Evolutionary conservation across 2,329 filamentous ascomycete genomes (phyloP).

Genomic region (Phyllosticta citribraziliensis): DNA sequence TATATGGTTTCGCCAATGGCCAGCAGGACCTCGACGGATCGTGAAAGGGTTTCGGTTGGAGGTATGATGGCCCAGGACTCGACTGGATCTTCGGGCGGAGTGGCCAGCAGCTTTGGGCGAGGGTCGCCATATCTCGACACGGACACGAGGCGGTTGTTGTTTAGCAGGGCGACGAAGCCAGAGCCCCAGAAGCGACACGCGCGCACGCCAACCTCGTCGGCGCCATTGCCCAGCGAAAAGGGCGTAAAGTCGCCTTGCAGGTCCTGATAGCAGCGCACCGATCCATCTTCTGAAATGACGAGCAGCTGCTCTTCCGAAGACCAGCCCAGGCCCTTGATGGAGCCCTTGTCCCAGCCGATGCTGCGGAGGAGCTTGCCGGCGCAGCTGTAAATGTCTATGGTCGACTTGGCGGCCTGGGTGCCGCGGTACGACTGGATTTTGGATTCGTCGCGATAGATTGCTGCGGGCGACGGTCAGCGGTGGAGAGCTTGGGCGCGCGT

Average conservation of each 20-base stretch:
- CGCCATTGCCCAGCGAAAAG: slow-evolving; percentile 81
- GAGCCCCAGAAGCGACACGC: slow-evolving; percentile 86
- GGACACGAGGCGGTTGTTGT: slow-evolving; percentile 76
- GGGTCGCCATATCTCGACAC: slow-evolving; percentile 90
- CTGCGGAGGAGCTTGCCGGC: slow-evolving; percentile 78
- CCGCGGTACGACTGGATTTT: slow-evolving; percentile 74
- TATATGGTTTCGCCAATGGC: slow-evolving; percentile 78
- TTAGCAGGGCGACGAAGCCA: slow-evolving; percentile 86
- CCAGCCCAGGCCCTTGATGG: slow-evolving; percentile 85
- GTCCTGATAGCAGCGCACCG: slow-evolving; percentile 80
- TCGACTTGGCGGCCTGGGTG: slow-evolving; percentile 61
- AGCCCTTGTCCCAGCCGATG: slow-evolving; percentile 83
- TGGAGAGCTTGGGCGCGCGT: slow-evolving; percentile 10
- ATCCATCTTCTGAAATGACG: slow-evolving; percentile 81
- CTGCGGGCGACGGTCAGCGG: slow-evolving; percentile 24
- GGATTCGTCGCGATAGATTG: slow-evolving; percentile 77
- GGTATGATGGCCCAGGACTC: slow-evolving; percentile 85
- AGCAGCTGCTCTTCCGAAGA: slow-evolving; percentile 90
- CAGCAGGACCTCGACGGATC: slow-evolving; percentile 84
- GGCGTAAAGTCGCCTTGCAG: slow-evolving; percentile 93
- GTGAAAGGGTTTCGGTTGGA: slow-evolving; percentile 77
- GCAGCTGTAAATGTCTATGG: slow-evolving; percentile 90
- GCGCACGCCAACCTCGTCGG: slow-evolving; percentile 77
- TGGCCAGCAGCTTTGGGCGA: slow-evolving; percentile 70
- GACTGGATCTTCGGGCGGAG: slow-evolving; percentile 66